Percentiles rank a stretch among this genome's conserved stretches.
Conservation (phyloP, 2,329 filamentous ascomycete species). For the Epicoccum sorghinum region DNA sequence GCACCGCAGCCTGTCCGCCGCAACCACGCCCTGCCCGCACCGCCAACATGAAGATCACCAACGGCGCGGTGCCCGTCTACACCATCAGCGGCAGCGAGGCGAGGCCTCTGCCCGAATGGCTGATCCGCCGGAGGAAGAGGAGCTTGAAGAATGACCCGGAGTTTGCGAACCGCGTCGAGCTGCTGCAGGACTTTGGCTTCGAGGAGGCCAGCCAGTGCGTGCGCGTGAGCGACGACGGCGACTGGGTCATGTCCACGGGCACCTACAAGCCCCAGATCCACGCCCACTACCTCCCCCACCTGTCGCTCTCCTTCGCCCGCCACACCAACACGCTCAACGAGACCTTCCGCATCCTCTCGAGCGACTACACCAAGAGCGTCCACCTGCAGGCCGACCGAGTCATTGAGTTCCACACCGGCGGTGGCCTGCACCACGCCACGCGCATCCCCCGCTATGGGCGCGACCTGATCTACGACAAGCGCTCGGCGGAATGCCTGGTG, state of each 20-base stretch:
- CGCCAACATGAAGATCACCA: conserved; percentile 75
- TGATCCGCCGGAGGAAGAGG: conserved; percentile 81
- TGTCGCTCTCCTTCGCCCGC: conserved; percentile 90
- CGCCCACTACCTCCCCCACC: conserved; percentile 90
- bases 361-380: conserved; percentile 91
- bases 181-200: conserved; percentile 97
- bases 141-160: conserved; percentile 91
- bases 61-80: conserved; percentile 86
- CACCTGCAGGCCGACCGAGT: conserved; percentile 91
- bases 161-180: conserved; percentile 90
- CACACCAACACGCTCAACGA: conserved; percentile 93
- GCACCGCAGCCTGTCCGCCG: conserved; percentile 1
- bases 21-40: neutral
- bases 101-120: conserved; percentile 91
- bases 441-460: conserved; percentile 91
- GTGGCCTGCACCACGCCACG: conserved; percentile 86
- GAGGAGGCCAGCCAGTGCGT: conserved; percentile 93
- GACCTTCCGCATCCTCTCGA: conserved; percentile 85
- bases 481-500: conserved; percentile 82
- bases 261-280: conserved; percentile 75
- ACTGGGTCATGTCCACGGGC: conserved; percentile 67
- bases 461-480: conserved; percentile 83
- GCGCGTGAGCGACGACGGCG: conserved; percentile 88
- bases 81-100: conserved; percentile 91
- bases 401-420: conserved; percentile 90